Evolutionary conservation across 257 asterid genomes (phyloP).

Genomic region (Nyctanthes arbortristis): DNA sequence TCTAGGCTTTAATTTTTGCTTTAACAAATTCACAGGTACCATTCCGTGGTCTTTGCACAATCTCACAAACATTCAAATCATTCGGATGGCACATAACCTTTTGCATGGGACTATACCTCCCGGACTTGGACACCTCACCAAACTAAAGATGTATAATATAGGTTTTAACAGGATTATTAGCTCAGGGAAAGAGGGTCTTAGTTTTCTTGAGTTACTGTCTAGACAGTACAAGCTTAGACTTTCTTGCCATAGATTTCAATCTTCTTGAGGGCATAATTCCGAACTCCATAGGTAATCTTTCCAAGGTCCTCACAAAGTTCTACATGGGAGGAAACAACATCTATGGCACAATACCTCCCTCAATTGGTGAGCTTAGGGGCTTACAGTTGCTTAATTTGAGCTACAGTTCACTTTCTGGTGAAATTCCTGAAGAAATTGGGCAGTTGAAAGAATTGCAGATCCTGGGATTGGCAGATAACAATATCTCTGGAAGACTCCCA

Average conservation of each 20-base stretch:
- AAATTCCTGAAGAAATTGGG: slow-evolving; percentile 56
- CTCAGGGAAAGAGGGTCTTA: slow-evolving; percentile 34
- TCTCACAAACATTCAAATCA: slow-evolving; percentile 50
- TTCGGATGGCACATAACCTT: slow-evolving; percentile 50
- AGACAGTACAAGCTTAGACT: slow-evolving; percentile 50
- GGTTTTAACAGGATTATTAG: slow-evolving; percentile 45
- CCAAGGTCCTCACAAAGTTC: slow-evolving; percentile 36
- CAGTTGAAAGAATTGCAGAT: slow-evolving; percentile 31
- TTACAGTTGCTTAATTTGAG: slow-evolving; percentile 39
- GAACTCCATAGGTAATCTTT: slow-evolving; percentile 53
- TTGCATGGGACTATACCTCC: slow-evolving; percentile 62
- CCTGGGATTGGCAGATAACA: slow-evolving; percentile 38
- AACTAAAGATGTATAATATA: slow-evolving; percentile 49
- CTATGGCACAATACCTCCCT: slow-evolving; percentile 45
- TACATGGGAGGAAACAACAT: slow-evolving; percentile 52
- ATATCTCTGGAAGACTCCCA: slow-evolving; percentile 48
- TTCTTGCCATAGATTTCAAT: slow-evolving; percentile 50
- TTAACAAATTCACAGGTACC: slow-evolving; percentile 54
- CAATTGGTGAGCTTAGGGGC: slow-evolving; percentile 47
- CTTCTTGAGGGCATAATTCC: slow-evolving; percentile 55
- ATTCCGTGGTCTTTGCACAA: slow-evolving; percentile 61
- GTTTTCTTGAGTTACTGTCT: slow-evolving; percentile 36
- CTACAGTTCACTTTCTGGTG: slow-evolving; percentile 38
- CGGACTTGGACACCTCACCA: slow-evolving; percentile 56
- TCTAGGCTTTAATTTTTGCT: slow-evolving; percentile 40